phyloP scores from a whole-genome alignment of 192 early-diverging fungal genomes.

The Chytriomyces sp. region DNA sequence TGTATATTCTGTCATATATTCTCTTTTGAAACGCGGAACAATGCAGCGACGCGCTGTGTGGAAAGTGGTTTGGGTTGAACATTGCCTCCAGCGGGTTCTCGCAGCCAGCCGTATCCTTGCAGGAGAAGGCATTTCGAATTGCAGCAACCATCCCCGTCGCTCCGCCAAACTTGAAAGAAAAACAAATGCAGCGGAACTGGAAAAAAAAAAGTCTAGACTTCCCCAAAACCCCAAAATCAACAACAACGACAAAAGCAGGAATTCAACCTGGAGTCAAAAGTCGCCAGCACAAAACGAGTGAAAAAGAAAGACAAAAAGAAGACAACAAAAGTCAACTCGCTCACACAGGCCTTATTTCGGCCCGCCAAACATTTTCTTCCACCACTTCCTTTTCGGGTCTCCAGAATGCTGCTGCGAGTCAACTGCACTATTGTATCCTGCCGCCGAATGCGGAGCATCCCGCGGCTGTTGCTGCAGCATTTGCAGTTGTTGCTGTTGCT shows the following conservation, averaged over 20 bases:
- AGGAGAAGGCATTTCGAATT: no score
- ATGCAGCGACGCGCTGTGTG: no score
- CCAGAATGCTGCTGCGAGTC: background rate
- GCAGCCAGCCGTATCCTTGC: no score
- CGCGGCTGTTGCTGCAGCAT: no score
- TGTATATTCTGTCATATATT: no score
- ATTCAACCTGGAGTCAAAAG: background rate
- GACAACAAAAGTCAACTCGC: no score
- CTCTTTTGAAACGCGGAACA: no score
- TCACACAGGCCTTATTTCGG: background rate
- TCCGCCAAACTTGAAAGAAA: no score
- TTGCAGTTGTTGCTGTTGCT: background rate
- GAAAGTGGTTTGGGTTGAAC: no score
- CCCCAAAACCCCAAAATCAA: background rate
- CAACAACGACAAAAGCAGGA: background rate
- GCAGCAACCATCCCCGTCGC: no score
- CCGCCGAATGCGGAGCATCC: no score
- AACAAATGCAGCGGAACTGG: background rate
- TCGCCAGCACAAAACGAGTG: background rate
- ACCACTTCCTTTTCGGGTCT: slow-evolving; percentile 27
- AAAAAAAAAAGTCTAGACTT: background rate
- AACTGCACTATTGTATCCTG: background rate
- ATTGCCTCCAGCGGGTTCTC: no score
- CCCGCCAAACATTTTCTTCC: slow-evolving; percentile 34
- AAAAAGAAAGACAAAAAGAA: slow-evolving; percentile 7